Percentiles rank a stretch among this genome's conserved stretches.
phyloP scores from a whole-genome alignment of 164 flowering plant species.

The Buxus sempervirens region DNA sequence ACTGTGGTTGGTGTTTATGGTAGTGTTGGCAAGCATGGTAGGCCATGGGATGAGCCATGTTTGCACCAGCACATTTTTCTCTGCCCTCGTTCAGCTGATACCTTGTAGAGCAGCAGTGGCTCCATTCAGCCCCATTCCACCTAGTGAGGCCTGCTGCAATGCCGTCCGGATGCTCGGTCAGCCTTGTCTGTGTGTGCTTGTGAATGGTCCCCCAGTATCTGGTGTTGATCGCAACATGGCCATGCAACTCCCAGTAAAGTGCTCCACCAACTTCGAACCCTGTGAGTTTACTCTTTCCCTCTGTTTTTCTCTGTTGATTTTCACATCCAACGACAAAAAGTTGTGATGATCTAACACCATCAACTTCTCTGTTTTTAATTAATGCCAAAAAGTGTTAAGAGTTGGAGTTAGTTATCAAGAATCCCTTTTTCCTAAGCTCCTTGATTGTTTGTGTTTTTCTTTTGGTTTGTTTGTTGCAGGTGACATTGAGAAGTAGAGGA shows the following conservation, averaged over 20 bases:
- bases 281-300: slow-evolving; percentile 31
- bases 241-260: slow-evolving; percentile 70
- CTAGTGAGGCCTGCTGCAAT: slow-evolving; percentile 71
- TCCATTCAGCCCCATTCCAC: slow-evolving; percentile 69
- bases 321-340: too few relatives aligned
- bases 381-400: too few relatives aligned
- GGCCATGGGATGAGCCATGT: slow-evolving; percentile 29
- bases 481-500: too few relatives aligned
- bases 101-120: slow-evolving; percentile 86
- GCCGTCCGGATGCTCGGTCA: slow-evolving; percentile 68
- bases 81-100: slow-evolving; percentile 69
- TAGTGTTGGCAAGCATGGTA: slow-evolving; percentile 28
- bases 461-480: too few relatives aligned
- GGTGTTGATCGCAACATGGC: slow-evolving; percentile 85
- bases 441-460: too few relatives aligned
- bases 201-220: slow-evolving; percentile 81
- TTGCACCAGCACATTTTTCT: slow-evolving; percentile 73
- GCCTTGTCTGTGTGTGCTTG: slow-evolving; percentile 73
- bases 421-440: too few relatives aligned
- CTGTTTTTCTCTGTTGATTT: too few relatives aligned
- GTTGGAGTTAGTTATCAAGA: too few relatives aligned
- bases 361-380: too few relatives aligned
- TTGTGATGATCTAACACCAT: too few relatives aligned
- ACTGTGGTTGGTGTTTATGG: slow-evolving; percentile 22
- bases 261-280: slow-evolving; percentile 66